Base-by-base conservation (phyloP, 2,329 filamentous ascomycete species). In the Metarhizium guizhouense region DNA sequence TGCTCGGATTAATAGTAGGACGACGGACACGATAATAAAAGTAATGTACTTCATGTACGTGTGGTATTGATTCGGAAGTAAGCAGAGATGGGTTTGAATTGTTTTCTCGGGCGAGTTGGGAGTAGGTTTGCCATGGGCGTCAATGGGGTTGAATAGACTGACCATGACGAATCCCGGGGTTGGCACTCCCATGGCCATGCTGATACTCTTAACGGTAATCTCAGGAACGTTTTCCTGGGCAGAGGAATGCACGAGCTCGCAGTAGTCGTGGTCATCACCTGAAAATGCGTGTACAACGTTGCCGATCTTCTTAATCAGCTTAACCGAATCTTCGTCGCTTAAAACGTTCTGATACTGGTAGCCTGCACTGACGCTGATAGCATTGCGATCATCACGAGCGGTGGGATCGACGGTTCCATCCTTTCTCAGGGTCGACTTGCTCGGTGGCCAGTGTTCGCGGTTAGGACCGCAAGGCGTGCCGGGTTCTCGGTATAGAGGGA, bases 301-400 rank as follows among this genome's bases (percentile, higher is more conserved):
- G 38, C 90, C 91, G 38, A 96, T 78, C 60, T 85, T 88, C 57
- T 86, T 80, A 47, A 96, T 75, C 42, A 99, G 76, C 53, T 85
- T 84, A 49, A 84, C 78, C 0, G 92, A 94, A 61, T 96, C 84
- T 2, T 82, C 78, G 52, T 86, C 83, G 52, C 81, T 87, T 30
- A 99, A 81, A 3, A 96, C 93, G 64, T 96, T 99, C 69, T 97
- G 93, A 67, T 99, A 99, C 69, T 99, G 94, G 66, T 96, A 96
- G 14, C 94, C 94, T 16, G 77, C 79, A 10, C 82, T 75, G 16
- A 99, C 84, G 2, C 80, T 80, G 57, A 99, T 88, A 29, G 92
- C 85, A 61, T 94, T 95, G 55, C 83, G 80, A 50, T 88, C 57
- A 47, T 58, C 57, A 20, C 57, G 77, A 16, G 40, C 48, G 16